Evolutionary conservation across 2,329 filamentous ascomycete genomes (phyloP), one percentile per base, ranked within the genome.

Genomic region (Rachicladosporium sp.): DNA sequence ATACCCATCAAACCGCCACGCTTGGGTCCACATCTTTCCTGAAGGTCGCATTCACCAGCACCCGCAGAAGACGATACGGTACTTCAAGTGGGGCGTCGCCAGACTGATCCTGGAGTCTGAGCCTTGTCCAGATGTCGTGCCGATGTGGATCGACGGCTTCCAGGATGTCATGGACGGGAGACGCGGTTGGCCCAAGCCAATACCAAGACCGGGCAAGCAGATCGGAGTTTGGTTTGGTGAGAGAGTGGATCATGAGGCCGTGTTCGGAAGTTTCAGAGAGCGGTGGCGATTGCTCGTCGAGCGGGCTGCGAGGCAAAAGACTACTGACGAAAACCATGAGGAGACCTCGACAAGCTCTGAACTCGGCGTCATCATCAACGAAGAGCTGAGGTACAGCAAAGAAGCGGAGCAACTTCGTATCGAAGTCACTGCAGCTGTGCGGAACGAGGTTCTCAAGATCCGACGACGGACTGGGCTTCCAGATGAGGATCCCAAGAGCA

Each of bases 11-110:
- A 79, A 86, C 51, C 76, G 76, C 34, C 73, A 83, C 59, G 76
- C 77, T 33, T 98, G 91, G 91, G 68, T 98, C 3, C 91, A 98
- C 61, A 81, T 96, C 40, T 96, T 96, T 60, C 91, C 91, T 9
- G 91, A 98, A 63, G 91, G 87, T 35, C 86, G 83, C 60, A 86
- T 94, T 34, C 88, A 96, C 61, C 91, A 98, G 64, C 79, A 86
- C 49, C 74, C 81, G 1, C 68, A 78, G 32, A 77, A 78, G 51
- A 76, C 80, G 6, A 80, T 96, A 70, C 82, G 91, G 23, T 98
- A 98, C 65, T 96, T 96, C 74, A 95, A 94, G 67, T 98, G 91
- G 91, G 91, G 91, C 1, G 71, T 96, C 2, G 86, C 89, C 5
- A 77, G 91, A 2, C 71, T 96, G 42, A 91, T 98, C 42, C 75